Base-by-base conservation (phyloP, 2,329 filamentous ascomycete genomes). In the Daldinia eschscholtzii region DNA sequence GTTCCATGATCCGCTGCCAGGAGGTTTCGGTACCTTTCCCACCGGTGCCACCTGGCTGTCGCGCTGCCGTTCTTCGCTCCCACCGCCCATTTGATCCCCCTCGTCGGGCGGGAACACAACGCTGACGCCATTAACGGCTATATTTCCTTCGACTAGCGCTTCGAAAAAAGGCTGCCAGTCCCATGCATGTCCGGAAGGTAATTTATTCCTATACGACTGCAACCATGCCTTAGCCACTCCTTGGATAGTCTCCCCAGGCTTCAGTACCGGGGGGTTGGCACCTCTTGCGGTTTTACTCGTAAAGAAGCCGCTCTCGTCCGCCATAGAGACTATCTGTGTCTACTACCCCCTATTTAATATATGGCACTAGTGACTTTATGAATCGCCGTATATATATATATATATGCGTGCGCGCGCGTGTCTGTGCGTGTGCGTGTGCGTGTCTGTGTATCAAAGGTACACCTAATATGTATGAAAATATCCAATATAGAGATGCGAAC, bases 1-100 rank as follows among this genome's bases (percentile, higher is more conserved):
- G 0, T 70, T 20, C 65, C 67, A 76, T 1, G 39, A 53, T 0
- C 74, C 74, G 20, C 15, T 59, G 6, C 18, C 35, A 0, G 60
- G 60, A 18, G 28, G 30, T 60, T 70, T 73, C 4, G 50, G 65
- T 23, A 67, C 33, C 20, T 6, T 23, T n/a, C 48, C 48, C 28
- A 6, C 18, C 1, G 28, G 2, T 5, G 48, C 28, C 18, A 53
- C 5, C 6, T 18, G 6, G 15, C 4, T 7, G 48, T 55, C 52
- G 18, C 4, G 18, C 52, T 9, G 13, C 30, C 4, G 10, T 4
- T 39, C 10, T 10, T 39, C 4, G 12, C 1, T 9, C 1, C 6
- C 15, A 39, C 33, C 30, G 35, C 35, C 53, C 20, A 28, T 9
- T 18, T 18, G 0, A 18, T 57, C 37, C 3, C 1, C 35, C 0